These are phyloP conservation scores for Cyclostephanos tholiformis DNA, from an alignment of 108 stramenopile genomes.

Conservation along the genomic window DNA sequence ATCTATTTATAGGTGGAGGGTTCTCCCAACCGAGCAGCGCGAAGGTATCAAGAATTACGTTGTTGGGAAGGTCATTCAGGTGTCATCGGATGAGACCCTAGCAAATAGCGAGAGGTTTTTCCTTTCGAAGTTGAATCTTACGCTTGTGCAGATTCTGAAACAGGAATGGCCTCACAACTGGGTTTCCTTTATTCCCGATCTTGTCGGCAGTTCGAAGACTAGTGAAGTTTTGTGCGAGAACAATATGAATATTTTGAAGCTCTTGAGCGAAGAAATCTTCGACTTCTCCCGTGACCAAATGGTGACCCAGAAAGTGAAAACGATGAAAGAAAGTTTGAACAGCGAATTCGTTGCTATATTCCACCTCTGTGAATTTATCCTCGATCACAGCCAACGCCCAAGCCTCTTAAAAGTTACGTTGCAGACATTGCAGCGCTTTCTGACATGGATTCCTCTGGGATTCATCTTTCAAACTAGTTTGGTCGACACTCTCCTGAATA, in stretches of 20 bases:
- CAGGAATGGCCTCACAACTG: slow-evolving; percentile 99
- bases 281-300: slow-evolving; percentile 97
- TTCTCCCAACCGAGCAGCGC: slow-evolving; percentile 88
- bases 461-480: slow-evolving; percentile 97
- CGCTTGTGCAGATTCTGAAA: slow-evolving; percentile 98
- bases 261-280: slow-evolving; percentile 98
- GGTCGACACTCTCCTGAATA: slow-evolving; percentile 87
- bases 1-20: slow-evolving; percentile 76
- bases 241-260: slow-evolving; percentile 99
- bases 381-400: slow-evolving; percentile 85
- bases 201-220: slow-evolving; percentile 90
- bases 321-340: slow-evolving; percentile 89
- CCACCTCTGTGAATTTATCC: slow-evolving; percentile 96
- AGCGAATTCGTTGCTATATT: slow-evolving; percentile 95
- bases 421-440: slow-evolving; percentile 93
- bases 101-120: slow-evolving; percentile 70
- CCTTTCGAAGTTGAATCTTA: slow-evolving; percentile 91
- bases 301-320: slow-evolving; percentile 93
- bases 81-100: slow-evolving; percentile 75
- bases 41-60: slow-evolving; percentile 98
- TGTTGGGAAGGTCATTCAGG: slow-evolving; percentile 93
- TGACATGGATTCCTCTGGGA: slow-evolving; percentile 98
- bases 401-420: slow-evolving; percentile 90
- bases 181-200: slow-evolving; percentile 97
- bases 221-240: slow-evolving; percentile 97